Conservation (phyloP, 441 rosid genomes). For the Melastoma candidum region DNA sequence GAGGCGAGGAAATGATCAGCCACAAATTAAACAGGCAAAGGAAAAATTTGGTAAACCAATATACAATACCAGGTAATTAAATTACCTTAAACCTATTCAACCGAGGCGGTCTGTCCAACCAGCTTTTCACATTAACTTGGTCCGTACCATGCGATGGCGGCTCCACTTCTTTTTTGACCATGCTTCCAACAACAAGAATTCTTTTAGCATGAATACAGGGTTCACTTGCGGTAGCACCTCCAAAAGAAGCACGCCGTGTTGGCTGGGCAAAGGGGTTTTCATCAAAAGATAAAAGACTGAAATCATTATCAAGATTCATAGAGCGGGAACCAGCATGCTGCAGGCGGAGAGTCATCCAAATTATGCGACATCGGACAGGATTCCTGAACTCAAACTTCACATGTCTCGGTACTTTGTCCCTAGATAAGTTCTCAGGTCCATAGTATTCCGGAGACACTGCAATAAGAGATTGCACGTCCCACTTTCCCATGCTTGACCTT, state of each 20-base stretch:
- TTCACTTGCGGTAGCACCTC: constrained; percentile 59
- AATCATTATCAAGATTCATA: constrained; percentile 58
- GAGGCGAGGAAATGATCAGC: neutral
- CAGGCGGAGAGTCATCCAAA: constrained; percentile 77
- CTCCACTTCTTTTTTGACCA: constrained; percentile 36
- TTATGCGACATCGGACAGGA: constrained; percentile 74
- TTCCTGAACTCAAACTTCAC: constrained; percentile 64
- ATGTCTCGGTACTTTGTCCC: constrained; percentile 66
- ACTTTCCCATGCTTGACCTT: constrained; percentile 79
- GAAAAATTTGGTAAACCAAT: neutral
- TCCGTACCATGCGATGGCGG: constrained; percentile 39
- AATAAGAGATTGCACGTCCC: constrained; percentile 76
- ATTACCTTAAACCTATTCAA: constrained; percentile 77
- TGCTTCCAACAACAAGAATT: constrained; percentile 60
- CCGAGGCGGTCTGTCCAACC: constrained; percentile 72
- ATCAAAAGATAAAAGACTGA: constrained; percentile 67
- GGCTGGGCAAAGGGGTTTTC: constrained; percentile 85
- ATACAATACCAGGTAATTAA: neutral
- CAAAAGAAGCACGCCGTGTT: constrained; percentile 72
- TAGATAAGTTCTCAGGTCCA: constrained; percentile 58
- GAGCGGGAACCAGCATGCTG: constrained; percentile 82
- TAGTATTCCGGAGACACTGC: constrained; percentile 50
- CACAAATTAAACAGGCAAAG: too few species aligned
- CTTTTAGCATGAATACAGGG: constrained; percentile 90
- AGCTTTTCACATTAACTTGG: constrained; percentile 46